phyloP scores from a whole-genome alignment of 257 asterid species.

The Handroanthus guayacan region DNA sequence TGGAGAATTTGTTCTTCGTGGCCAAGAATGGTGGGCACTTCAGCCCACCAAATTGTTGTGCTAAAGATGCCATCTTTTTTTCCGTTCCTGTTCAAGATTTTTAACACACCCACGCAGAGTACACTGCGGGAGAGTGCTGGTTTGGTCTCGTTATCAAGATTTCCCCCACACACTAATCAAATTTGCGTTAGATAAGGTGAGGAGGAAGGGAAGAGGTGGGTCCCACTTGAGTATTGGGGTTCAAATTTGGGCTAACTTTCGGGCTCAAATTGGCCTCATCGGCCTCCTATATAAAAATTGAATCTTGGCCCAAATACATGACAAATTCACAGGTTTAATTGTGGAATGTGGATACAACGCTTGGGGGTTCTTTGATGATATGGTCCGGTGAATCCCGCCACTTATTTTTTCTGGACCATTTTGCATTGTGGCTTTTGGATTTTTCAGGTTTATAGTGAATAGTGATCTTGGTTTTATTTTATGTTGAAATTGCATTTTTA shows the following conservation, averaged over 20 bases:
- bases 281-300: not conserved
- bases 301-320: not conserved
- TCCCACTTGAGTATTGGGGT: not conserved
- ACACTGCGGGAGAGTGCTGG: not conserved
- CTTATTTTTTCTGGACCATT: not conserved
- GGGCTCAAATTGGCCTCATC: not conserved
- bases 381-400: not conserved
- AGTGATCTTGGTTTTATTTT: not conserved
- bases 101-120: not conserved
- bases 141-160: not conserved
- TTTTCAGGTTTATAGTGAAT: not conserved
- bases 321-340: not conserved
- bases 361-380: not conserved
- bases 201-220: not conserved
- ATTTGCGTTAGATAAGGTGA: not conserved
- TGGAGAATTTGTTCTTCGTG: constrained; percentile 32
- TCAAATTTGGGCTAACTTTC: not conserved
- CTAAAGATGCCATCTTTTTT: constrained; percentile 65
- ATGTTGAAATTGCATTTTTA: not conserved
- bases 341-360: not conserved
- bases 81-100: not conserved
- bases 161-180: not conserved
- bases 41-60: constrained; percentile 77
- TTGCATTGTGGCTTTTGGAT: not conserved
- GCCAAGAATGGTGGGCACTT: constrained; percentile 73